Conservation (phyloP, 1,284 basidiomycete genomes). For the Puccinia triticina region DNA sequence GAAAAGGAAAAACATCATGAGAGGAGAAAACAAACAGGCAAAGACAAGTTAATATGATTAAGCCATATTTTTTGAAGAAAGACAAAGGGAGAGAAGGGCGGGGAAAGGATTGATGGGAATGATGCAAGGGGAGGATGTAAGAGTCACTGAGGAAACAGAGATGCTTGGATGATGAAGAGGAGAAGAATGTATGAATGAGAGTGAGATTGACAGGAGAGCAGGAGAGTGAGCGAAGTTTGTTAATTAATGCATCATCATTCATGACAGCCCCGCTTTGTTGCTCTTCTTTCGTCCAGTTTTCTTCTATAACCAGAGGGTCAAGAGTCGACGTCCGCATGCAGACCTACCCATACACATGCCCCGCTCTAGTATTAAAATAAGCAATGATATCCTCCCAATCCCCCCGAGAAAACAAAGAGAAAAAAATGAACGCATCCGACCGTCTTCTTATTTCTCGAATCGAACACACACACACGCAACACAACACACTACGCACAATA, state of each 20-base stretch:
- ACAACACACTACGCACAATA: neutral
- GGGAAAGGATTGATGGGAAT: neutral
- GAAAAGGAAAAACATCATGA: too few species aligned
- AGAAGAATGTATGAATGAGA: neutral
- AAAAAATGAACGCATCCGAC: slow-evolving; percentile 6
- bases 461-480: neutral
- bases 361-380: neutral
- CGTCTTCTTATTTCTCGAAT: slow-evolving; percentile 2
- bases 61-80: neutral
- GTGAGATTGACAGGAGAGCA: neutral
- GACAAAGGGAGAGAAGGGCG: neutral
- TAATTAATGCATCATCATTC: too few species aligned
- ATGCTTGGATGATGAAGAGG: neutral
- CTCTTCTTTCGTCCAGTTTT: neutral
- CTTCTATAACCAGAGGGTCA: neutral
- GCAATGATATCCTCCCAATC: neutral
- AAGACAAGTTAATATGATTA: neutral
- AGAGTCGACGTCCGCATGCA: neutral
- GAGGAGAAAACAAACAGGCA: too few species aligned
- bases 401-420: neutral
- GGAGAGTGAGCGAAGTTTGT: neutral
- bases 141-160: neutral
- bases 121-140: neutral
- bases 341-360: neutral
- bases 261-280: neutral